Percentiles rank a stretch among this genome's conserved stretches.
Evolutionary conservation across 345 rosid genomes (phyloP).

Genomic region (Adansonia digitata): DNA sequence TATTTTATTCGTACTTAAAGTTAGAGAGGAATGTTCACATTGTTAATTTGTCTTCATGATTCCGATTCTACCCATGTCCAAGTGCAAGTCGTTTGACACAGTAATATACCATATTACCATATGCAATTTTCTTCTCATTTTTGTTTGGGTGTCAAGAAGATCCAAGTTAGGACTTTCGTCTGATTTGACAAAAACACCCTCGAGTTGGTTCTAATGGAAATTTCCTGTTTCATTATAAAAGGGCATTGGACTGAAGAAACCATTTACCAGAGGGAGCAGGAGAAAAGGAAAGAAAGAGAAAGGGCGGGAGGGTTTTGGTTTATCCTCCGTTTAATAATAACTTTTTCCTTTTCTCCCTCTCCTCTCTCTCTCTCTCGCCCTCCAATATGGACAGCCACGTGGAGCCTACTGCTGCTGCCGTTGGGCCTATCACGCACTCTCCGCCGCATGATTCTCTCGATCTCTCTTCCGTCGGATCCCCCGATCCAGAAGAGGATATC

Average conservation of each 20-base stretch:
- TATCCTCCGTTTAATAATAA: constrained; percentile 10
- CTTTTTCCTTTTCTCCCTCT: constrained; percentile 16
- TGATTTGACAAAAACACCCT: background rate
- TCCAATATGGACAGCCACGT: constrained; percentile 31
- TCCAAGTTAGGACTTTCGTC: no score
- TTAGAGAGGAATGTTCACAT: background rate
- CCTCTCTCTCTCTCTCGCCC: constrained; percentile 24
- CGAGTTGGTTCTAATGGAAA: background rate
- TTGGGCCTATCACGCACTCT: constrained; percentile 7
- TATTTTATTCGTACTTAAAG: background rate
- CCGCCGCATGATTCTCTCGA: constrained; percentile 27
- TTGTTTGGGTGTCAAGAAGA: no score
- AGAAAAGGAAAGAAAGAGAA: background rate
- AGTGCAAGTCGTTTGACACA: background rate
- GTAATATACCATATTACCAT: no score
- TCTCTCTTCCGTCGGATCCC: constrained; percentile 30
- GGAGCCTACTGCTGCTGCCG: constrained; percentile 22
- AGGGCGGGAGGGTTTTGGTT: constrained; percentile 23
- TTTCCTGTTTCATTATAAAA: constrained; percentile 1
- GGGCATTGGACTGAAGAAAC: background rate
- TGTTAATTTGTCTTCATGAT: background rate
- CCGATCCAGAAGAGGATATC: constrained; percentile 31
- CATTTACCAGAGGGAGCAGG: constrained; percentile 3
- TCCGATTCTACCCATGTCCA: background rate
- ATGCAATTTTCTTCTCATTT: no score